Evolutionary conservation across 805 yeast genomes (phyloP).

Genomic region (Candida boleticola): DNA sequence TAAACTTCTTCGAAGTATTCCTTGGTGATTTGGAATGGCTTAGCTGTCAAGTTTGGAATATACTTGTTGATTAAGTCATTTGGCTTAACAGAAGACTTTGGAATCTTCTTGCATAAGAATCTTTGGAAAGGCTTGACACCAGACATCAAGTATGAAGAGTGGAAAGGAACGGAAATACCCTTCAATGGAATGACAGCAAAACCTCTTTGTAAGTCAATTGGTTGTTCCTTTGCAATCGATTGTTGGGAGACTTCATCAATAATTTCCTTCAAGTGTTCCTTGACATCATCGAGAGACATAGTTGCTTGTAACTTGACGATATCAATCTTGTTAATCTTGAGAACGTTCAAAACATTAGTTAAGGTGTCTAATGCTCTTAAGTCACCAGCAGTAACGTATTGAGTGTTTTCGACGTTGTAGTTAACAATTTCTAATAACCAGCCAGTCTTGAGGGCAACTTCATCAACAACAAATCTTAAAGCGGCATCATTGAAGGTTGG

Average conservation of each 20-base stretch:
- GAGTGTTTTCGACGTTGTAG: conserved; percentile 97
- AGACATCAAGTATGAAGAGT: conserved; percentile 94
- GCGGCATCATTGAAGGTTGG: conserved; percentile 91
- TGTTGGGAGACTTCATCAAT: conserved; percentile 81
- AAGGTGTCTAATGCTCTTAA: conserved; percentile 91
- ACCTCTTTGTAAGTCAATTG: conserved; percentile 95
- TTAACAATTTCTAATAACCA: conserved; percentile 98
- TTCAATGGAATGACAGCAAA: conserved; percentile 97
- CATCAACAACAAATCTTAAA: conserved; percentile 88
- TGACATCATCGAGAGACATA: conserved; percentile 83
- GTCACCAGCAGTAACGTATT: conserved; percentile 98
- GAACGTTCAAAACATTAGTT: conserved; percentile 87
- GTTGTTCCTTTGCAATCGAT: conserved; percentile 87
- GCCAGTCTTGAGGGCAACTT: conserved; percentile 75
- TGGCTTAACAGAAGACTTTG: conserved; percentile 93
- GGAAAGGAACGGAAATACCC: conserved; percentile 99
- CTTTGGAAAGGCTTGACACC: conserved; percentile 99
- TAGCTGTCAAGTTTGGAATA: conserved; percentile 98
- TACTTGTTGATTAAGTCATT: conserved; percentile 91
- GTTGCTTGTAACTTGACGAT: conserved; percentile 81
- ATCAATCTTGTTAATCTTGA: conserved; percentile 93
- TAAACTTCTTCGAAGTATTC: conserved; percentile 97
- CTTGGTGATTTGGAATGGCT: conserved; percentile 92
- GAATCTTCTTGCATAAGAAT: conserved; percentile 93
- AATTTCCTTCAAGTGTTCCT: conserved; percentile 83